Percentiles rank a stretch among this genome's conserved stretches.
Evolutionary conservation across 139 green algal species (phyloP).

Genomic region (Chlamydomonas applanata): DNA sequence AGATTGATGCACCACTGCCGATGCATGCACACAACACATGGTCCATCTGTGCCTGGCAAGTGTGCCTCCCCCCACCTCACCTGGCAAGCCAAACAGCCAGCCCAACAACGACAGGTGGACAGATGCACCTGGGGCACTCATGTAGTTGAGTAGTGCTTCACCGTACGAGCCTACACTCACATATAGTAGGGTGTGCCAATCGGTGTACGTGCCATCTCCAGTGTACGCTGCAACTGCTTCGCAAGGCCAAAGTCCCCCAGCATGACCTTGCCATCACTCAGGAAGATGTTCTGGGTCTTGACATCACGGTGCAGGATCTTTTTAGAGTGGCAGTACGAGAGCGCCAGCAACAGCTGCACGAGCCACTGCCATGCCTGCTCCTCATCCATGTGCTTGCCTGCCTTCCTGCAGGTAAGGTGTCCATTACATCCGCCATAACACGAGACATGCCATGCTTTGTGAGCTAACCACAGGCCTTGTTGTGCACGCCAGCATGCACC

Average conservation of each 20-base stretch:
- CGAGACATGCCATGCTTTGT: no score
- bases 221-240: constrained; percentile 40
- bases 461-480: no score
- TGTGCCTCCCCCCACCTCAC: no score
- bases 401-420: constrained; percentile 9
- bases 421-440: no score
- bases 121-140: not conserved
- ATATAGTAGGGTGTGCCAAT: constrained; percentile 60
- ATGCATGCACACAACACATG: no score
- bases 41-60: no score
- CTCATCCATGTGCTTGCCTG: constrained; percentile 24
- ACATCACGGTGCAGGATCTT: constrained; percentile 54
- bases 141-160: not conserved
- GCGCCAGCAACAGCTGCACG: constrained; percentile 43
- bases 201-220: constrained; percentile 46
- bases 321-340: constrained; percentile 44
- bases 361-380: constrained; percentile 35
- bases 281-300: constrained; percentile 58
- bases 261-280: constrained; percentile 36
- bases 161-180: constrained; percentile 7
- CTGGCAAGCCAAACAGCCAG: no score
- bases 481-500: no score
- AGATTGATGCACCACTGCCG: no score
- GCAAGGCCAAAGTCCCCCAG: constrained; percentile 57
- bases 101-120: not conserved